Conservation (phyloP, 1,139 yeast species). For the Torulaspora pretoriensis region DNA sequence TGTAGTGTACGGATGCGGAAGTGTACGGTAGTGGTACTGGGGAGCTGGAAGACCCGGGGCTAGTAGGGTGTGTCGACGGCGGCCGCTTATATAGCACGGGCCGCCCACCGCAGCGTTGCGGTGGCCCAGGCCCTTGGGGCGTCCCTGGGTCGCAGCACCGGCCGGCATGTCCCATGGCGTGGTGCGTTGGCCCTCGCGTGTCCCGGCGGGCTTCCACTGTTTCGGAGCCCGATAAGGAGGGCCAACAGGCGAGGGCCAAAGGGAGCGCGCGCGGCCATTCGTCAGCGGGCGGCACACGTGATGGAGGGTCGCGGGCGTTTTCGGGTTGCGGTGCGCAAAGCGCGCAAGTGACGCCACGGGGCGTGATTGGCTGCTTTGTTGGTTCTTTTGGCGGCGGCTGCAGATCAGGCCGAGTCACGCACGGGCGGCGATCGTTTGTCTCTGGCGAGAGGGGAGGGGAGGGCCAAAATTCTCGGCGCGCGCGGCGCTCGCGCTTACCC, state of each 20-base stretch:
- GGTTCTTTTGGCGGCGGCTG: too few species aligned
- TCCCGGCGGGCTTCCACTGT: slow-evolving; percentile 5
- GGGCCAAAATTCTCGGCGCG: neutral
- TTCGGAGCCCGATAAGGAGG: slow-evolving; percentile 6
- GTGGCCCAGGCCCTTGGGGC: slow-evolving; percentile 1
- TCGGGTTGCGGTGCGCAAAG: too few species aligned
- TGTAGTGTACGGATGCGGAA: neutral
- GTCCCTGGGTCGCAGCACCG: slow-evolving; percentile 1
- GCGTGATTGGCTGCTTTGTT: too few species aligned
- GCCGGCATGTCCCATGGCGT: too few species aligned
- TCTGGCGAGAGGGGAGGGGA: too few species aligned
- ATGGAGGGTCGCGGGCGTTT: too few species aligned
- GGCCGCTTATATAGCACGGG: neutral
- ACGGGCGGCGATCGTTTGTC: too few species aligned
- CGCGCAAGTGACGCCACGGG: too few species aligned
- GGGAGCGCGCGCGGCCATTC: neutral
- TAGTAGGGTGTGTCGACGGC: neutral
- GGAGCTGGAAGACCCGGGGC: neutral
- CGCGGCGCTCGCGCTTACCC: neutral
- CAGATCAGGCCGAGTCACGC: too few species aligned
- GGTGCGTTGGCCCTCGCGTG: neutral
- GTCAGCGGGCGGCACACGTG: too few species aligned
- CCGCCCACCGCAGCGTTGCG: neutral
- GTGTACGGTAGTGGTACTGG: neutral
- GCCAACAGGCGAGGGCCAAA: neutral